These are phyloP conservation scores for Paraconiothyrium sp. DNA, from an alignment of 2,329 filamentous ascomycete species.

Conservation along the genomic window DNA sequence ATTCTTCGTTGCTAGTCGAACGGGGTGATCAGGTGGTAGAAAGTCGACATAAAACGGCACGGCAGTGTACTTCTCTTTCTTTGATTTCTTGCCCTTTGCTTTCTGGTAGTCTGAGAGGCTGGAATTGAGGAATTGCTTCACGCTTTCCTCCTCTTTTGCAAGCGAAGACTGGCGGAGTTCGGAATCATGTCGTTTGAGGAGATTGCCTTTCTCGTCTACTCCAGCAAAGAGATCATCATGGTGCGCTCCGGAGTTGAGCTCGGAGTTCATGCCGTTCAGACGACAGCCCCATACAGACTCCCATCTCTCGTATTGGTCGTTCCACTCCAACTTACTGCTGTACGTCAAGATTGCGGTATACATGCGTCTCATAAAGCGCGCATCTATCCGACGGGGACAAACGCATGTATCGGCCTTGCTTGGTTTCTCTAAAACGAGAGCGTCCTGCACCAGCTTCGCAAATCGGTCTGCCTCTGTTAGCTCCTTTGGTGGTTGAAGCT, in stretches of 20 bases:
- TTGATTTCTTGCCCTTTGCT: slow-evolving; percentile 22
- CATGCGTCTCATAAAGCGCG: slow-evolving; percentile 57
- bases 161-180: slow-evolving; percentile 13
- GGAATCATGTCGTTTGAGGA: slow-evolving; percentile 10
- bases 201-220: slow-evolving; percentile 33
- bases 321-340: slow-evolving; percentile 54
- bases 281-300: slow-evolving; percentile 35
- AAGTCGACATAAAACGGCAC: slow-evolving; percentile 38
- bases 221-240: slow-evolving; percentile 40
- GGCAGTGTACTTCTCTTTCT: slow-evolving; percentile 27
- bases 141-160: slow-evolving; percentile 3
- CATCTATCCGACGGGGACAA: slow-evolving; percentile 39
- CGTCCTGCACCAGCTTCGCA: slow-evolving; percentile 24
- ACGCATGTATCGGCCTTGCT: slow-evolving; percentile 34
- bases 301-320: slow-evolving; percentile 41
- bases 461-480: slow-evolving; percentile 16
- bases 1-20: slow-evolving; percentile 29
- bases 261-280: slow-evolving; percentile 21
- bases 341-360: slow-evolving; percentile 54
- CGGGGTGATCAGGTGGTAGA: slow-evolving; percentile 29
- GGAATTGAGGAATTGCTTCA: background rate
- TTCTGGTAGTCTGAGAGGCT: background rate
- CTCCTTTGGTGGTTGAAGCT: slow-evolving; percentile 1
- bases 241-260: slow-evolving; percentile 25
- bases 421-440: slow-evolving; percentile 37